phyloP scores from a whole-genome alignment of 352 stramenopile species.

The Thalassiosira ordinaria region DNA sequence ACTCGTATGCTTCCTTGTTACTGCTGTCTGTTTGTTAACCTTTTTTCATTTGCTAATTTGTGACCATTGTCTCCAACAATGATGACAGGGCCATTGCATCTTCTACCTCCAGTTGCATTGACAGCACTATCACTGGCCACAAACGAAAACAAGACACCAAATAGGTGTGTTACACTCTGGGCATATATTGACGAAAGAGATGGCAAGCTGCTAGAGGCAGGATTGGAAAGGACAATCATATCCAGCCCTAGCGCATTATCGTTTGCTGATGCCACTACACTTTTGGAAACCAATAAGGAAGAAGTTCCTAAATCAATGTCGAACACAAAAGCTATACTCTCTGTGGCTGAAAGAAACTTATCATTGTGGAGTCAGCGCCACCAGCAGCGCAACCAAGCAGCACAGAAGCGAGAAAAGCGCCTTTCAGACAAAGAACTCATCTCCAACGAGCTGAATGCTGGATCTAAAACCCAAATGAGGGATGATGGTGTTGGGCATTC shows the following conservation, averaged over 20 bases:
- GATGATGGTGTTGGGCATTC: constrained; percentile 63
- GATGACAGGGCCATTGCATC: constrained; percentile 70
- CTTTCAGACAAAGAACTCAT: constrained; percentile 65
- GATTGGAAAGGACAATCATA: constrained; percentile 79
- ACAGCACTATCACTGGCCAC: constrained; percentile 63
- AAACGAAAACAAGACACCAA: constrained; percentile 41
- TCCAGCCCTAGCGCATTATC: constrained; percentile 63
- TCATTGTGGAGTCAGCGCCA: constrained; percentile 54
- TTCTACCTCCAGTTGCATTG: constrained; percentile 77
- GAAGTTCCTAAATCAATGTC: constrained; percentile 36
- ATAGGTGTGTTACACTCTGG: constrained; percentile 80
- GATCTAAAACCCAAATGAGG: constrained; percentile 20
- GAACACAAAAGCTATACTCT: constrained; percentile 60
- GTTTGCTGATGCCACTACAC: constrained; percentile 65
- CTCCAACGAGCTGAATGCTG: constrained; percentile 43
- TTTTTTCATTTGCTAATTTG: background rate
- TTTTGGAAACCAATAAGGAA: constrained; percentile 57
- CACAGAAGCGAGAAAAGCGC: constrained; percentile 69
- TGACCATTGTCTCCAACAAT: background rate
- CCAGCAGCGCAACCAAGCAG: constrained; percentile 51
- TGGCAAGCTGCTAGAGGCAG: constrained; percentile 77
- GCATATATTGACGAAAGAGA: constrained; percentile 82
- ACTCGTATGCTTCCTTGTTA: background rate
- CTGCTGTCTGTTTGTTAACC: background rate
- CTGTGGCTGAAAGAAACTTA: constrained; percentile 63